Evolutionary conservation across 345 rosid genomes (phyloP).

Genomic region (Populus euphratica): DNA sequence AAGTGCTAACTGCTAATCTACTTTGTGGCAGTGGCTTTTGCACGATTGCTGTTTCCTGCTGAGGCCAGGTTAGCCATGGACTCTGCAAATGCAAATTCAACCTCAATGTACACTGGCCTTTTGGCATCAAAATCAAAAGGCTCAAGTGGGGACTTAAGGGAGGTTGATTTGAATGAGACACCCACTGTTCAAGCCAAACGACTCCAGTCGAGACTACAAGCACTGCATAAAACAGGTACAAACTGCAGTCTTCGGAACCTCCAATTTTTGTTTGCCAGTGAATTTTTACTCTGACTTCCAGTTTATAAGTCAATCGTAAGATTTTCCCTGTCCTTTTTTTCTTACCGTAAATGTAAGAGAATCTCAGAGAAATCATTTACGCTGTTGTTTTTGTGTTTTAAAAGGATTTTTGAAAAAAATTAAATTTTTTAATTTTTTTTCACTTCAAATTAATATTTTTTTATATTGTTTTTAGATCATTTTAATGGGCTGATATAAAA

Average conservation of each 20-base stretch:
- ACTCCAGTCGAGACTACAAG: slow-evolving; percentile 29
- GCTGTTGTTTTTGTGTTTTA: too few relatives aligned
- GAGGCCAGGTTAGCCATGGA: slow-evolving; percentile 51
- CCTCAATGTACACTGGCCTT: slow-evolving; percentile 12
- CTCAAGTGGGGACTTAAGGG: slow-evolving; percentile 9
- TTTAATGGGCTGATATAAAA: too few relatives aligned
- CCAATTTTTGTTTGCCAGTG: not conserved
- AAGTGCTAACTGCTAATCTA: not conserved
- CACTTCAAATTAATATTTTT: too few relatives aligned
- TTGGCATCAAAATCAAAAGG: slow-evolving; percentile 16
- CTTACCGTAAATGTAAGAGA: not conserved
- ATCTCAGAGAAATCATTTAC: not conserved
- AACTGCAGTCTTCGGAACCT: not conserved
- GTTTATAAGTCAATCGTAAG: not conserved
- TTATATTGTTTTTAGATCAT: too few relatives aligned
- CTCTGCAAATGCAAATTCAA: slow-evolving; percentile 34
- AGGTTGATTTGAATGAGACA: slow-evolving; percentile 36
- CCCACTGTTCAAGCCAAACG: slow-evolving; percentile 14
- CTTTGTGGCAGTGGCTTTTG: slow-evolving; percentile 37
- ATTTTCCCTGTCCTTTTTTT: not conserved
- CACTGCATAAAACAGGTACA: slow-evolving; percentile 39
- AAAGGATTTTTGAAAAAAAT: too few relatives aligned
- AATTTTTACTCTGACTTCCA: not conserved
- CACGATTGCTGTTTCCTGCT: slow-evolving; percentile 37
- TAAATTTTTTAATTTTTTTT: too few relatives aligned